These are phyloP conservation scores for Aspergillus unguis DNA, from an alignment of 2,329 filamentous ascomycete genomes.

Conservation along the genomic window DNA sequence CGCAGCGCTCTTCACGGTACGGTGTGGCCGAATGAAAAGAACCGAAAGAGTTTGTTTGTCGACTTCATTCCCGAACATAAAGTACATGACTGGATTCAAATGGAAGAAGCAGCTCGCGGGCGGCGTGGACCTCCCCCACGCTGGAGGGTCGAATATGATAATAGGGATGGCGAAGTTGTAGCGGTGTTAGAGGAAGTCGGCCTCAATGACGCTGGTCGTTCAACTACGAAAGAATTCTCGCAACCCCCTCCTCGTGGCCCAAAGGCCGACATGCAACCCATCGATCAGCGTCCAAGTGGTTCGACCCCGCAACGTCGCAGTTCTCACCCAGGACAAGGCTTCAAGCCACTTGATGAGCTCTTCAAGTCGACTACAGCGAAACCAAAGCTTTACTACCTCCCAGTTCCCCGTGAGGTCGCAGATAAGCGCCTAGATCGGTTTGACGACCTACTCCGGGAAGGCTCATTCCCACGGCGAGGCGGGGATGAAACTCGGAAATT, in stretches of 20 bases:
- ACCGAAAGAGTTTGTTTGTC: constrained; percentile 77
- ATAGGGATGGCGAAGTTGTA: constrained; percentile 54
- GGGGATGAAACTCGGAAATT: constrained; percentile 64
- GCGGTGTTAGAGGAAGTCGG: constrained; percentile 56
- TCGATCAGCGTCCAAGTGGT: constrained; percentile 27
- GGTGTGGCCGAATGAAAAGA: constrained; percentile 83
- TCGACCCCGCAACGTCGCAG: constrained; percentile 17
- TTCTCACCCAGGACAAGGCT: constrained; percentile 40
- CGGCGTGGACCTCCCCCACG: constrained; percentile 45
- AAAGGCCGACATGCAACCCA: constrained; percentile 21
- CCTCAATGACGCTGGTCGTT: constrained; percentile 18
- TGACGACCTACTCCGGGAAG: constrained; percentile 41
- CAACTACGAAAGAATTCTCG: constrained; percentile 17
- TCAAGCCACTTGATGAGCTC: constrained; percentile 57
- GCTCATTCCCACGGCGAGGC: constrained; percentile 35
- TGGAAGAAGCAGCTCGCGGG: constrained; percentile 55
- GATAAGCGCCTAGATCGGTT: constrained; percentile 62
- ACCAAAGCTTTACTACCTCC: constrained; percentile 63
- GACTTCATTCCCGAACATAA: constrained; percentile 82
- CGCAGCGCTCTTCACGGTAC: constrained; percentile 71
- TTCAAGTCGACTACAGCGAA: constrained; percentile 60
- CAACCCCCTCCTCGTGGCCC: constrained; percentile 25
- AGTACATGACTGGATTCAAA: constrained; percentile 69
- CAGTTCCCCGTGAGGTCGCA: constrained; percentile 63
- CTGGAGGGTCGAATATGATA: constrained; percentile 73